phyloP scores from a whole-genome alignment of 2,329 filamentous ascomycete genomes.

The Mycosphaerelloides madeirae region DNA sequence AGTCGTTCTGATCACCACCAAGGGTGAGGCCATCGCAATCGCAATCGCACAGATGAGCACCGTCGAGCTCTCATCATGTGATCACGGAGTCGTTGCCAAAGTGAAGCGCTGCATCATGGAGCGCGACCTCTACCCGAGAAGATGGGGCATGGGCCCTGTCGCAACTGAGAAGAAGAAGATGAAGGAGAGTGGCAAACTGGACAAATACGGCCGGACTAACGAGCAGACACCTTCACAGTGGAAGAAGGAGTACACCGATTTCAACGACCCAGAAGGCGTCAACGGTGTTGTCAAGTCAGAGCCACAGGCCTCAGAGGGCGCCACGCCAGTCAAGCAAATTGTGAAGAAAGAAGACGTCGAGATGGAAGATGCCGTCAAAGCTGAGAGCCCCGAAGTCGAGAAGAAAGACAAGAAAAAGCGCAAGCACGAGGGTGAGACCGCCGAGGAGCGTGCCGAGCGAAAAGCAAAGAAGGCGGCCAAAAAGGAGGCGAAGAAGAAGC shows the following conservation, averaged over 20 bases:
- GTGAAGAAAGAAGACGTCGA: conserved; percentile 39
- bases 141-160: conserved; percentile 93
- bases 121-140: conserved; percentile 90
- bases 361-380: conserved; percentile 31
- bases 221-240: conserved; percentile 91
- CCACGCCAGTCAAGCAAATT: conserved; percentile 35
- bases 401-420: conserved; percentile 41
- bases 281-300: conserved; percentile 24
- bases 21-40: conserved; percentile 95
- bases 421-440: conserved; percentile 43
- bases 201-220: conserved; percentile 93
- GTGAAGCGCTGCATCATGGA: conserved; percentile 99
- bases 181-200: conserved; percentile 94
- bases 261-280: conserved; percentile 49
- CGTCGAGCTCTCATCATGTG: conserved; percentile 92
- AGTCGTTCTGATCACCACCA: conserved; percentile 96
- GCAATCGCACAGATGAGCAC: conserved; percentile 98
- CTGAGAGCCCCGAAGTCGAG: conserved; percentile 27
- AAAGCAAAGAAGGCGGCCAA: conserved; percentile 73
- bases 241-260: conserved; percentile 91
- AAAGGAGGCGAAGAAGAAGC: conserved; percentile 68
- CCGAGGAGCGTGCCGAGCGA: conserved; percentile 46
- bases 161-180: conserved; percentile 99
- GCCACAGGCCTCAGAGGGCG: conserved; percentile 30
- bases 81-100: conserved; percentile 96